These are phyloP conservation scores for Fusarium pininemorale DNA, from an alignment of 2,329 filamentous ascomycete genomes.

Conservation along the genomic window DNA sequence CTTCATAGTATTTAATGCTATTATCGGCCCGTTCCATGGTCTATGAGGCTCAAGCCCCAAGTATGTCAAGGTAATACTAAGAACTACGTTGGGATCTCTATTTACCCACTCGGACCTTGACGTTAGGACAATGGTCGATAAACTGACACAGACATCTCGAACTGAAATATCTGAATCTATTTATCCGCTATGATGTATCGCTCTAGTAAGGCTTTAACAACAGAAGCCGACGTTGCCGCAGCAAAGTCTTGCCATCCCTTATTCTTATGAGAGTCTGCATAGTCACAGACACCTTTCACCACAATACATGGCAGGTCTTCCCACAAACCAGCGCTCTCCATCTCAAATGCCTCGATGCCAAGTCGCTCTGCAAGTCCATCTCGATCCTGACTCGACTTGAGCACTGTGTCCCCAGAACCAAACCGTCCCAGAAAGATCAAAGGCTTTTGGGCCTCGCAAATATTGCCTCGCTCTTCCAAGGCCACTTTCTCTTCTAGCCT, in stretches of 20 bases:
- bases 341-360: conserved; percentile 37
- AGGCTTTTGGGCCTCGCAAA: not conserved
- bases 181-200: not conserved
- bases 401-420: not conserved
- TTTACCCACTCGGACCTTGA: fast-evolving
- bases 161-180: fast-evolving
- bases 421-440: not conserved
- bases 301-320: conserved; percentile 48
- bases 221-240: not conserved
- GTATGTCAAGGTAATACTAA: fast-evolving
- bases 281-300: conserved; percentile 40
- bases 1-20: no score
- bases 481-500: fast-evolving
- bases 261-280: not conserved
- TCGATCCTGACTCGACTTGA: not conserved
- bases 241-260: not conserved
- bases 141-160: fast-evolving
- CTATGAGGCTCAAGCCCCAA: fast-evolving
- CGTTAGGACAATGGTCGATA: no score
- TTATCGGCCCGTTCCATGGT: not conserved
- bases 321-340: conserved; percentile 47
- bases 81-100: no score
- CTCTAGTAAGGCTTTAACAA: not conserved
- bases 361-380: fast-evolving
- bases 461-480: fast-evolving